Evolutionary conservation across 2,329 filamentous ascomycete genomes (phyloP).

Genomic region (Talaromyces pinophilus): DNA sequence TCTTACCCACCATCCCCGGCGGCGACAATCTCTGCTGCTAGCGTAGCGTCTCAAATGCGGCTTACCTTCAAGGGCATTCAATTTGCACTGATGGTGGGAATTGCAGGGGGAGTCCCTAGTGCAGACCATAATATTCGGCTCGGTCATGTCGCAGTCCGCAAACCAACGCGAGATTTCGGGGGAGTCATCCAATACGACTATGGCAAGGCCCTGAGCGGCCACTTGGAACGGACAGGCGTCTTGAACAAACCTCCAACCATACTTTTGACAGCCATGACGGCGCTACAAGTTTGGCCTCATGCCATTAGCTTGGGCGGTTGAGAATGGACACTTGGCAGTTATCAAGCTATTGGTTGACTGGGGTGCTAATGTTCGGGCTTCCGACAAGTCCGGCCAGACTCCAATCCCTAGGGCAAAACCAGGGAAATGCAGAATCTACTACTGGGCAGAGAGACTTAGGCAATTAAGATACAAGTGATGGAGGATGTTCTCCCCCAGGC

Average conservation of each 20-base stretch:
- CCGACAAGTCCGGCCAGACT: neutral
- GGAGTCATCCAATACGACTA: slow-evolving; percentile 29
- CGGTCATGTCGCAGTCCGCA: slow-evolving; percentile 33
- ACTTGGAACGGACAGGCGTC: slow-evolving; percentile 16
- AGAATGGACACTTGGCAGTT: neutral
- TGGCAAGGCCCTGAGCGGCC: slow-evolving; percentile 17
- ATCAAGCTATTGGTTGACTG: neutral
- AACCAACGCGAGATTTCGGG: slow-evolving; percentile 26
- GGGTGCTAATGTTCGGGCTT: neutral
- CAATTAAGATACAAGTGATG: neutral
- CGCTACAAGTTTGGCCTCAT: slow-evolving; percentile 10
- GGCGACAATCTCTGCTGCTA: slow-evolving; percentile 27
- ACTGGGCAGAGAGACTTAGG: no score
- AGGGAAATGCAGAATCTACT: neutral
- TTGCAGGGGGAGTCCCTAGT: slow-evolving; percentile 31
- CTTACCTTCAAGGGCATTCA: slow-evolving; percentile 27
- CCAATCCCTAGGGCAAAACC: neutral
- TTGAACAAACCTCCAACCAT: slow-evolving; percentile 21
- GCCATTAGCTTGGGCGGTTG: neutral
- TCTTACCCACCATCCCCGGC: neutral
- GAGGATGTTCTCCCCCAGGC: neutral
- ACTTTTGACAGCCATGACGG: slow-evolving; percentile 20
- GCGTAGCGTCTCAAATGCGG: slow-evolving; percentile 26
- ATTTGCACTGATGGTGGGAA: slow-evolving; percentile 32
- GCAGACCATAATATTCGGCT: slow-evolving; percentile 27